Conservation (phyloP, 2,329 filamentous ascomycete species). For the Ilyonectria robusta region DNA sequence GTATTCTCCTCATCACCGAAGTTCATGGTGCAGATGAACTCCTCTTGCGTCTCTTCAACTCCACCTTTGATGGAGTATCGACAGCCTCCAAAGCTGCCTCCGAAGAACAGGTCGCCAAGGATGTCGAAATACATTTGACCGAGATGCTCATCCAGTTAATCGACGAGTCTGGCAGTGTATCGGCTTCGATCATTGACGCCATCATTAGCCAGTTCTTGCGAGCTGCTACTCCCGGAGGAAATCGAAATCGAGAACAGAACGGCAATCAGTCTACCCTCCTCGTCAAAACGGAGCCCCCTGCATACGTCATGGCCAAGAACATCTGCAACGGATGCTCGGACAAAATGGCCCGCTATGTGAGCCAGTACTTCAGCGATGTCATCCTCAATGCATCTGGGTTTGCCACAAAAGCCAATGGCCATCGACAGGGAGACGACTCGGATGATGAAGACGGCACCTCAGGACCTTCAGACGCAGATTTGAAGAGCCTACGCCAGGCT, state of each 20-base stretch:
- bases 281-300: constrained; percentile 89
- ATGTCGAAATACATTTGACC: constrained; percentile 93
- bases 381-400: constrained; percentile 87
- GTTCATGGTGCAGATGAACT: constrained; percentile 86
- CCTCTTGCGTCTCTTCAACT: constrained; percentile 85
- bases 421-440: constrained; percentile 72
- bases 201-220: constrained; percentile 97
- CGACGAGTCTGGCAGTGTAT: constrained; percentile 84
- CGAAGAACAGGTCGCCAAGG: constrained; percentile 89
- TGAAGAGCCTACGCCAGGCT: constrained; percentile 90
- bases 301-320: constrained; percentile 96
- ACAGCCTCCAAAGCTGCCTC: constrained; percentile 80
- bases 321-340: constrained; percentile 91
- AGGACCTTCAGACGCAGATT: constrained; percentile 84
- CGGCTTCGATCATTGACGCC: constrained; percentile 87
- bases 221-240: constrained; percentile 79
- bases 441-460: constrained; percentile 72
- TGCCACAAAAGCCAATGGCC: constrained; percentile 68
- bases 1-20: constrained; percentile 91
- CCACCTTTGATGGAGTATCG: constrained; percentile 93
- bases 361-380: constrained; percentile 97
- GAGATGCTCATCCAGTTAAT: constrained; percentile 87
- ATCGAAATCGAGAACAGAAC: constrained; percentile 75
- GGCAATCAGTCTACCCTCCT: constrained; percentile 86
- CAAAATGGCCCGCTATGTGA: constrained; percentile 95